Percentiles rank a stretch among this genome's conserved stretches.
These are phyloP conservation scores for Phytopythium delawarense DNA, from an alignment of 352 stramenopile genomes.

Conservation along the genomic window DNA sequence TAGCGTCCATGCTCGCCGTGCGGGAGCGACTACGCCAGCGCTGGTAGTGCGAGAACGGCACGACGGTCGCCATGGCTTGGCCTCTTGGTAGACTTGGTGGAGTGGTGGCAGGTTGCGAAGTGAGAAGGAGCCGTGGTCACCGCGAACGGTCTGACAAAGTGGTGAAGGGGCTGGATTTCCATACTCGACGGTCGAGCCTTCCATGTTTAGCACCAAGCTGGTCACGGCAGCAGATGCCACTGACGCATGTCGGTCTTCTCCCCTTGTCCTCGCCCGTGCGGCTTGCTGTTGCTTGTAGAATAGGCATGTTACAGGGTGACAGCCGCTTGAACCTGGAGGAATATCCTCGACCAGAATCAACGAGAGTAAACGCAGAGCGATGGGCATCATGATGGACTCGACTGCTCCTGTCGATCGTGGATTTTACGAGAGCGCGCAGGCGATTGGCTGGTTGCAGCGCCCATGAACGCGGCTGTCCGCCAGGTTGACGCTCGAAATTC, in stretches of 20 bases:
- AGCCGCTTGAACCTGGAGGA: not conserved
- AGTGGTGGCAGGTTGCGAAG: not conserved
- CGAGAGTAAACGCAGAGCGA: not conserved
- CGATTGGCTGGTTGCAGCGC: not conserved
- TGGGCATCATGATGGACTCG: not conserved
- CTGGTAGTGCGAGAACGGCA: constrained; percentile 52
- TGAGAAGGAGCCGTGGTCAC: not conserved
- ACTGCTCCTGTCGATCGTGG: not conserved
- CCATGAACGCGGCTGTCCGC: too few species aligned
- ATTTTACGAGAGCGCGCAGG: not conserved
- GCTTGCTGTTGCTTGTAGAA: not conserved
- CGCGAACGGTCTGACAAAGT: not conserved
- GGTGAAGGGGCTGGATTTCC: not conserved
- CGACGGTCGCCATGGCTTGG: constrained; percentile 41
- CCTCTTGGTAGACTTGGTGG: not conserved
- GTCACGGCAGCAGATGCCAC: not conserved
- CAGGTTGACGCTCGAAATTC: not conserved
- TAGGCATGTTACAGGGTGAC: not conserved
- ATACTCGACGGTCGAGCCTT: not conserved
- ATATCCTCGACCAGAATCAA: not conserved
- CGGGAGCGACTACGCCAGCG: constrained; percentile 47
- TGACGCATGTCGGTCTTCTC: constrained; percentile 7
- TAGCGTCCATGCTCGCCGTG: constrained; percentile 41
- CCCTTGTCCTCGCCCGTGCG: not conserved
- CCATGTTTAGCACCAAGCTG: not conserved